A percentile compares a stretch with the other conserved stretches of the same genome.
Evolutionary conservation across 208 protist genomes (phyloP).

Genomic region (Leishmania guyanensis): DNA sequence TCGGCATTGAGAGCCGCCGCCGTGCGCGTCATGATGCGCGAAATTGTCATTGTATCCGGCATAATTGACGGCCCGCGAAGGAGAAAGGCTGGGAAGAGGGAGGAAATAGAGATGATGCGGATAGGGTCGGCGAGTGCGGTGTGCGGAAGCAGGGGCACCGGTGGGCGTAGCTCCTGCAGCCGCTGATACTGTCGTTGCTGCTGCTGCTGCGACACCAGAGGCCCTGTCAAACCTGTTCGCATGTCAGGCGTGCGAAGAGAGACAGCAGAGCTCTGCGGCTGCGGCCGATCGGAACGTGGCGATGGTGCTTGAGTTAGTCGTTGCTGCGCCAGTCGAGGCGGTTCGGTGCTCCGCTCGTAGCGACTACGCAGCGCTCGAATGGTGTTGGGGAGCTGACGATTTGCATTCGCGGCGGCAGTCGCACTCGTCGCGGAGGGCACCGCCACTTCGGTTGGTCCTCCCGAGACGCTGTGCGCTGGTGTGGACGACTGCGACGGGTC

Average conservation of each 20-base stretch:
- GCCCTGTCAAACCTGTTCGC: neutral
- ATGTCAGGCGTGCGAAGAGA: neutral
- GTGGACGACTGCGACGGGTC: neutral
- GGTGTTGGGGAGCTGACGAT: constrained; percentile 16
- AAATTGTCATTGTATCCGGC: constrained; percentile 14
- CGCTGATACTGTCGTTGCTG: neutral
- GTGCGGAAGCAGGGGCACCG: neutral
- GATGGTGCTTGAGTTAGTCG: constrained; percentile 5
- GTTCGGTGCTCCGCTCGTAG: constrained; percentile 13
- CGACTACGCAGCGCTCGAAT: constrained; percentile 29
- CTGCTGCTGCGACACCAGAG: neutral
- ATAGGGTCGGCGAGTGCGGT: neutral
- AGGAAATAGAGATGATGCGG: neutral
- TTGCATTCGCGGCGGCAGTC: neutral
- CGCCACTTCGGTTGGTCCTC: neutral
- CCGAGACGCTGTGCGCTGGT: neutral
- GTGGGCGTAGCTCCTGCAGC: constrained; percentile 2
- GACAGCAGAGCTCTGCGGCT: neutral
- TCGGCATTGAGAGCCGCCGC: constrained; percentile 20
- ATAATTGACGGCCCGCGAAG: constrained; percentile 12
- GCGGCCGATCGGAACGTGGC: neutral
- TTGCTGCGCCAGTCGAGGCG: neutral
- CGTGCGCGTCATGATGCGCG: constrained; percentile 18
- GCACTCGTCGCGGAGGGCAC: neutral
- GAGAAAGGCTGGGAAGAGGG: constrained; percentile 12